These are phyloP conservation scores for Lecanosticta acicola DNA, from an alignment of 2,329 filamentous ascomycete species.

Conservation along the genomic window DNA sequence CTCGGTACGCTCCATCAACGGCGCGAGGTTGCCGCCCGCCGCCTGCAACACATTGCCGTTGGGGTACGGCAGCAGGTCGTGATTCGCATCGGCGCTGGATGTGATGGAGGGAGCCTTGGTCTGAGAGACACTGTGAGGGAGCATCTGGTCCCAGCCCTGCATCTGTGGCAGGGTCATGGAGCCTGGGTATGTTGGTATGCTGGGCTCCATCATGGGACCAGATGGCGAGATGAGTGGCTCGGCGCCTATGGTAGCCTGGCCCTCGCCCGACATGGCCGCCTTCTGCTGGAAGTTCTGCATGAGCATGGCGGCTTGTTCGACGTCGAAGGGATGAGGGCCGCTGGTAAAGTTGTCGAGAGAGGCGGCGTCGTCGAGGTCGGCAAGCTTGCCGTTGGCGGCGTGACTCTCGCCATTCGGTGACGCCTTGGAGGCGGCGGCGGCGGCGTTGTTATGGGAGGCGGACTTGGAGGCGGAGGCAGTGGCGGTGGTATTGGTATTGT, in stretches of 20 bases:
- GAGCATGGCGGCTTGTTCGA: constrained; percentile 96
- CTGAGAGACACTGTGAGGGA: constrained; percentile 64
- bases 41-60: constrained; percentile 20
- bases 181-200: constrained; percentile 60
- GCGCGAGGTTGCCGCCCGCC: constrained; percentile 50
- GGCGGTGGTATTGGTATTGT: constrained; percentile 42
- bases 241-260: constrained; percentile 43
- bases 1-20: constrained; percentile 53
- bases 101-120: constrained; percentile 67
- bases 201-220: constrained; percentile 68
- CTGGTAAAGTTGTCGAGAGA: constrained; percentile 83
- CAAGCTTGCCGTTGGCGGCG: constrained; percentile 60
- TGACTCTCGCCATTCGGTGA: constrained; percentile 45
- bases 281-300: constrained; percentile 98
- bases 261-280: constrained; percentile 67
- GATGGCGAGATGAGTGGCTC: constrained; percentile 69
- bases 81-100: constrained; percentile 36
- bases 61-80: constrained; percentile 50
- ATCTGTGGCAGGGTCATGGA: constrained; percentile 79
- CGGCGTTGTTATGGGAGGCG: constrained; percentile 24
- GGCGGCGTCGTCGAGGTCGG: constrained; percentile 76
- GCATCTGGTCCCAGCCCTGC: constrained; percentile 79
- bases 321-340: constrained; percentile 86
- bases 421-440: constrained; percentile 1
- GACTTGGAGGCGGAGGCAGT: constrained; percentile 52